These are phyloP conservation scores for Fusarium verrucosum DNA, from an alignment of 2,329 filamentous ascomycete species.

Conservation along the genomic window DNA sequence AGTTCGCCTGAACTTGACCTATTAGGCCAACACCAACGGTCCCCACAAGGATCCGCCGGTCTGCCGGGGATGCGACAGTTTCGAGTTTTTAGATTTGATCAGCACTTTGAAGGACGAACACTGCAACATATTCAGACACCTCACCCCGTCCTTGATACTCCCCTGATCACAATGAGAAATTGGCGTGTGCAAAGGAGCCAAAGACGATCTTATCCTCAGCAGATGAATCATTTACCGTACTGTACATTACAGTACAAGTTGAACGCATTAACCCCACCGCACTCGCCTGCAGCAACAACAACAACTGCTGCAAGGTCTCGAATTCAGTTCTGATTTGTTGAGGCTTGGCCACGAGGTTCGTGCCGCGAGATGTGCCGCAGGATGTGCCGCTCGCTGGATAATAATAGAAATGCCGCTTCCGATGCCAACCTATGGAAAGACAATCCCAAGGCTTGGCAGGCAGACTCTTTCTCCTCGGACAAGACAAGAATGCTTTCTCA, in stretches of 20 bases:
- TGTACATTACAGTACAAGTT: constrained; percentile 1
- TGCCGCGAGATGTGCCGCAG: constrained; percentile 25
- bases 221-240: background rate
- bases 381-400: too few species aligned
- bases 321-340: constrained; percentile 23
- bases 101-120: constrained; percentile 29
- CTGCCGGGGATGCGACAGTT: constrained; percentile 21
- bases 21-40: constrained; percentile 19
- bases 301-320: constrained; percentile 15
- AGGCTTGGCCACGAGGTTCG: constrained; percentile 14
- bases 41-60: constrained; percentile 36
- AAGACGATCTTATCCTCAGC: background rate
- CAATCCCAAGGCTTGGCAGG: constrained; percentile 1
- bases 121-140: constrained; percentile 28
- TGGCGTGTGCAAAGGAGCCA: background rate
- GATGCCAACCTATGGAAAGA: constrained; percentile 5
- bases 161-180: background rate
- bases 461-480: background rate
- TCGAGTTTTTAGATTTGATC: constrained; percentile 33
- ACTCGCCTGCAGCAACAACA: constrained; percentile 14
- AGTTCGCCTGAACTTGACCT: constrained; percentile 26
- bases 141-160: constrained; percentile 9
- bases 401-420: constrained; percentile 36
- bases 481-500: background rate
- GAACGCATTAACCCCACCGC: constrained; percentile 20